phyloP scores from a whole-genome alignment of 345 rosid species.

The Passiflora organensis region DNA sequence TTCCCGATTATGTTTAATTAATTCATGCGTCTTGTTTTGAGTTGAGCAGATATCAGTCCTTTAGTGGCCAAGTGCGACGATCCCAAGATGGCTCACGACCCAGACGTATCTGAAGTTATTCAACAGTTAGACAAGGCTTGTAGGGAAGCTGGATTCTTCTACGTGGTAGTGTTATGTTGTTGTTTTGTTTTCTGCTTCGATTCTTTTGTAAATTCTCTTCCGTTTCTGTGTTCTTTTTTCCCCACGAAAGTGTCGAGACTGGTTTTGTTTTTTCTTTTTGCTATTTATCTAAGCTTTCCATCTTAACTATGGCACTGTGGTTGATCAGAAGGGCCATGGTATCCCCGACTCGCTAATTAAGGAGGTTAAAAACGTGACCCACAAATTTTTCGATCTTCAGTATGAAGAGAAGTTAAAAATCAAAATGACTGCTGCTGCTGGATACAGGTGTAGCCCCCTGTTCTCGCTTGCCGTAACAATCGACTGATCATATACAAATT shows the following conservation, averaged over 20 bases:
- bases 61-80: constrained; percentile 56
- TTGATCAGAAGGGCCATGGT: constrained; percentile 71
- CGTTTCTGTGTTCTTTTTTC: neutral
- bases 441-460: constrained; percentile 58
- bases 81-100: constrained; percentile 52
- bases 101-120: constrained; percentile 51
- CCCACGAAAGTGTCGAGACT: too few relatives aligned
- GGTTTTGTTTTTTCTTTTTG: neutral
- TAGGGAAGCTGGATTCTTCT: constrained; percentile 81
- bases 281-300: neutral
- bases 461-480: neutral
- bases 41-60: constrained; percentile 52
- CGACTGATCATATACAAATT: neutral
- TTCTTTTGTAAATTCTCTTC: neutral
- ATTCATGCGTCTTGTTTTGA: constrained; percentile 1
- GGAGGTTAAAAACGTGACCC: constrained; percentile 44
- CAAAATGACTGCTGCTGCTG: constrained; percentile 63
- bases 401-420: constrained; percentile 61
- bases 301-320: constrained; percentile 4
- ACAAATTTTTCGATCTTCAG: constrained; percentile 51
- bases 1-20: neutral
- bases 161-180: constrained; percentile 55
- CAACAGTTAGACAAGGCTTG: constrained; percentile 68
- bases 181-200: neutral
- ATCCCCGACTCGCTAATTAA: constrained; percentile 51